phyloP scores from a whole-genome alignment of 2,329 filamentous ascomycete species.

The Didymella segeticola region DNA sequence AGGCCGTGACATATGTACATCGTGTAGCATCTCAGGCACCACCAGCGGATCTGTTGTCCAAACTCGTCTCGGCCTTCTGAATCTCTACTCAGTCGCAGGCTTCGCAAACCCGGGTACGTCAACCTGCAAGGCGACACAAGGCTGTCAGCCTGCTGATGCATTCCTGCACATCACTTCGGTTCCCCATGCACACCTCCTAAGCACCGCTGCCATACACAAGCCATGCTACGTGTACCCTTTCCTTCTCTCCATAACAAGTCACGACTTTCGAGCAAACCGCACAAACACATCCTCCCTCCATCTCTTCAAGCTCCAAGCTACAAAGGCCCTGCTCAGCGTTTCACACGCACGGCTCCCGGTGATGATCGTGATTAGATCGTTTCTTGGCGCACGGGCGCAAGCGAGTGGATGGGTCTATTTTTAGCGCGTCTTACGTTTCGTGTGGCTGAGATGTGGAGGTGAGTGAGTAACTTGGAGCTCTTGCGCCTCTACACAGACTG shows the following conservation, averaged over 20 bases:
- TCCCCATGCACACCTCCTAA: slow-evolving; percentile 6
- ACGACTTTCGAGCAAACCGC: background rate
- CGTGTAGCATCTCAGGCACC: background rate
- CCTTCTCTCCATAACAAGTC: background rate
- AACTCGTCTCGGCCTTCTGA: background rate
- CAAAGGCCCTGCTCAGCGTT: background rate
- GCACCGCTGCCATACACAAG: background rate
- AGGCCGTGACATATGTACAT: too few relatives aligned
- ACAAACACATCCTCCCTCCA: background rate
- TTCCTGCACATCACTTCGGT: slow-evolving; percentile 3
- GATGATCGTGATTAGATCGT: slow-evolving; percentile 14
- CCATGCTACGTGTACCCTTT: too few relatives aligned
- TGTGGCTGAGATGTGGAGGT: background rate
- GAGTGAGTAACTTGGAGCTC: background rate
- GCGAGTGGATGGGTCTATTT: slow-evolving; percentile 4
- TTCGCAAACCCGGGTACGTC: background rate
- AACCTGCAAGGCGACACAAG: background rate
- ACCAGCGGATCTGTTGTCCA: background rate
- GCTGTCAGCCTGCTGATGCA: slow-evolving; percentile 4
- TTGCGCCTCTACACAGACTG: slow-evolving; percentile 11
- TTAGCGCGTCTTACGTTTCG: slow-evolving; percentile 2
- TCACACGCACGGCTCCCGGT: background rate
- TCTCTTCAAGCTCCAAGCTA: too few relatives aligned
- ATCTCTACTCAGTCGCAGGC: background rate
- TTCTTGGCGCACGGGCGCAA: slow-evolving; percentile 16